A percentile compares a stretch with the other conserved stretches of the same genome.
Evolutionary conservation across 2,329 filamentous ascomycete genomes (phyloP).

Genomic region (Dactylonectria estremocensis): DNA sequence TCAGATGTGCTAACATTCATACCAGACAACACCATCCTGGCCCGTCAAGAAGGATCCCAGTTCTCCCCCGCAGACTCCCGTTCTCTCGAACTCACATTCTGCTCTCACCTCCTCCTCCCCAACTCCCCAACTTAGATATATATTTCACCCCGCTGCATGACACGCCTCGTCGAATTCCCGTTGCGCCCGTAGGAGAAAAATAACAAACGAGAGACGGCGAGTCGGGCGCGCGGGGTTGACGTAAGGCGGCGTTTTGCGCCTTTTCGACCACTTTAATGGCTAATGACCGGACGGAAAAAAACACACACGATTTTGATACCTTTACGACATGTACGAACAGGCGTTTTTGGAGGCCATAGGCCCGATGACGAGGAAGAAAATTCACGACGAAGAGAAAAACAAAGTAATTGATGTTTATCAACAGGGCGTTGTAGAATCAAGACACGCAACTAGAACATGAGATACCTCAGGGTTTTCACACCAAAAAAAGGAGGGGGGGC

Average conservation of each 20-base stretch:
- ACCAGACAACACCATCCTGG: conserved; percentile 53
- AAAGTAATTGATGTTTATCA: conserved; percentile 25
- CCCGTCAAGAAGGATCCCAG: conserved; percentile 66
- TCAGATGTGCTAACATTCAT: conserved; percentile 11
- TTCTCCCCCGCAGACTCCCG: conserved; percentile 67
- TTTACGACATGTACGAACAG: conserved; percentile 42
- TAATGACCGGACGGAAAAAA: conserved; percentile 50
- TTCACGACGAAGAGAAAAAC: conserved; percentile 24
- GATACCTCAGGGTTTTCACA: conserved; percentile 39
- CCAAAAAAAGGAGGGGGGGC: conserved; percentile 7
- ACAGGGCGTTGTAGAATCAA: conserved; percentile 43
- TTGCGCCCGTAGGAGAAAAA: conserved; percentile 16
- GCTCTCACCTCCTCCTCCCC: conserved; percentile 63
- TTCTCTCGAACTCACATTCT: conserved; percentile 66
- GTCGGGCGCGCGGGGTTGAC: conserved; percentile 2
- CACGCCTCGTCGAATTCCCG: conserved; percentile 17
- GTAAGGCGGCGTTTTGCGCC: conserved; percentile 8
- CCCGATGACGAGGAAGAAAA: conserved; percentile 10
- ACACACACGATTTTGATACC: conserved; percentile 48
- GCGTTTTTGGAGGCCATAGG: conserved; percentile 13
- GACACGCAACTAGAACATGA: conserved; percentile 37
- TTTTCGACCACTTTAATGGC: conserved; percentile 44
- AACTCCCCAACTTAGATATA: conserved; percentile 41
- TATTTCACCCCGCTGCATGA: conserved; percentile 11
- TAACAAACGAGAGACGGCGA: conserved; percentile 9